Base-by-base conservation (phyloP, 129 eudicot genomes). In the Arctium lappa region DNA sequence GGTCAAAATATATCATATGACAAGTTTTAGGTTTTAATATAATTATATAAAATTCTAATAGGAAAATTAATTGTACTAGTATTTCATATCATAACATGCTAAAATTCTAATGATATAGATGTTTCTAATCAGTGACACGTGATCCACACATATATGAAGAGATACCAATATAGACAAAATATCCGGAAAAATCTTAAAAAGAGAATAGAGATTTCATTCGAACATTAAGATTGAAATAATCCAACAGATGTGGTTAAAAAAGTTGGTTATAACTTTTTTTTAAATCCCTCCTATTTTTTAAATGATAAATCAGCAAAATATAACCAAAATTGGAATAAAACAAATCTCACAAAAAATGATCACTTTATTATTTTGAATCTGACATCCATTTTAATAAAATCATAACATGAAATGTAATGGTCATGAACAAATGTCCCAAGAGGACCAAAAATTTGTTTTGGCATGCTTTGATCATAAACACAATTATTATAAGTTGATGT, bases 71-170 rank as follows among this genome's bases (percentile, higher is more conserved):
- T 79, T 69, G 27, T 29, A 44, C 56, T 6, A 62, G 40, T 63
- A 46, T 75, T 60, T 63, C 53, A 68, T 82, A 31, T 50, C 29
- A 36, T 32, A 82, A 68, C 81, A 82, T 75, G 81, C 71, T 42
- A 32, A 18, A 33, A 56, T 60, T 81, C 72, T 63, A 73, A 81
- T 69, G 48, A 73, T 33, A n/a, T 75, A 65, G 22, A 82, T 82
- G 81, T 80, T 74, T 82, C 68, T 65, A 34, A 65, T 65, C 11
- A 42, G 44, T 62, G 62, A 62, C 30, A 9, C 53, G 38, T 72
- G 34, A 46, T 50, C 44, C 15, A 48, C n/a, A 27, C 63, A n/a
- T 13, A 53, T 13, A 53, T 53, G 2, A 15, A 53, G 22, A 53
- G 18, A 18, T 22, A 22, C 4, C 4, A 53, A 18, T 12, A 2